Percentiles rank a stretch among this genome's conserved stretches.
phyloP scores from a whole-genome alignment of 75 land plant species.

The Cunninghamia lanceolata region DNA sequence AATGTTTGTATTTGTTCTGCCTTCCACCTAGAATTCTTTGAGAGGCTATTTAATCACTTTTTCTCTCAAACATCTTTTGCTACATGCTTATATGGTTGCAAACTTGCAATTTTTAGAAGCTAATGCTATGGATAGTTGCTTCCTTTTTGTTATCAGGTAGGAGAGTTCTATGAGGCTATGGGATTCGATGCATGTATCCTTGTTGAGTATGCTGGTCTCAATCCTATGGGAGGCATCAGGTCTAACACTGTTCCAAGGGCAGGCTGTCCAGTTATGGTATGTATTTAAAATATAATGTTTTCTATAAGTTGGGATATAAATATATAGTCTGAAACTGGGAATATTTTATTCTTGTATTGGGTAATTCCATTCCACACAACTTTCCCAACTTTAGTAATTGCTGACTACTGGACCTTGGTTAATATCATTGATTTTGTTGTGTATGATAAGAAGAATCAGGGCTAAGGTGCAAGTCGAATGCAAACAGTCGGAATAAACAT shows the following conservation, averaged over 20 bases:
- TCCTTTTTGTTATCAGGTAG: constrained; percentile 55
- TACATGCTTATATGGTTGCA: neutral
- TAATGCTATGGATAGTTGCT: neutral
- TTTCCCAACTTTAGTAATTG: neutral
- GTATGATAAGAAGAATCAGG: neutral
- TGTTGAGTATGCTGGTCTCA: constrained; percentile 93
- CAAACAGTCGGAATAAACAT: neutral
- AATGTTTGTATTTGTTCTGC: constrained; percentile 5
- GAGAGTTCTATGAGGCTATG: constrained; percentile 95
- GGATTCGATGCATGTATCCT: constrained; percentile 98
- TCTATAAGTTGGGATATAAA: neutral
- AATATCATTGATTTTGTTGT: neutral
- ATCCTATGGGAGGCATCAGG: constrained; percentile 89
- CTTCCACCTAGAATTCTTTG: neutral
- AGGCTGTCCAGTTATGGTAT: constrained; percentile 95
- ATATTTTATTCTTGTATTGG: constrained; percentile 3
- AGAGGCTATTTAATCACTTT: neutral
- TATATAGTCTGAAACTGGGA: neutral
- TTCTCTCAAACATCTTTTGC: neutral
- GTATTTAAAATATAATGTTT: neutral
- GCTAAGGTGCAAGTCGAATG: neutral
- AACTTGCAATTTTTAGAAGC: neutral
- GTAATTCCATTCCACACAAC: neutral
- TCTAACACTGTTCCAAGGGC: constrained; percentile 81
- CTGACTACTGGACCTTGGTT: neutral